Evolutionary conservation across 208 protist species (phyloP).

Genomic region (Trypanosoma theileri): DNA sequence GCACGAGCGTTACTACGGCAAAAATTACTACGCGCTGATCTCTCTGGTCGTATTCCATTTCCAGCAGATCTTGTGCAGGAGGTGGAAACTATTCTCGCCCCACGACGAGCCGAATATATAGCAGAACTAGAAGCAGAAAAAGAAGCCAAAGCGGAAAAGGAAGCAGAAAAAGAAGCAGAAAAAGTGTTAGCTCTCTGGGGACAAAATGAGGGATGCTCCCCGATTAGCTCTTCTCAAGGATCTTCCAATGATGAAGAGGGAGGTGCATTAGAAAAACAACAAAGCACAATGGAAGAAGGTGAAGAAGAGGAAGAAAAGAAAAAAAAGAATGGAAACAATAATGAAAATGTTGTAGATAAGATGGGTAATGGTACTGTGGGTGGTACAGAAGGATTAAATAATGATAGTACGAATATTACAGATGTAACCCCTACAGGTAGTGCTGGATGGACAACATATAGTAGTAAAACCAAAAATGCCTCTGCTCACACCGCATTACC

Average conservation of each 20-base stretch:
- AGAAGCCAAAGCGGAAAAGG: not conserved
- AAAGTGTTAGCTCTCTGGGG: not conserved
- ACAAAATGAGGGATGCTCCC: conserved; percentile 9
- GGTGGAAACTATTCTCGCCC: conserved; percentile 30
- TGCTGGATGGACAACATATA: no score
- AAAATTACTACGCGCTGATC: conserved; percentile 26
- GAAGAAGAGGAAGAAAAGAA: not conserved
- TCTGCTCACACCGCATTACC: no score
- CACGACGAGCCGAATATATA: conserved; percentile 34
- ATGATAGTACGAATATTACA: no score
- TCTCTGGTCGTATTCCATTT: conserved; percentile 40
- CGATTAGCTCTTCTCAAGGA: not conserved
- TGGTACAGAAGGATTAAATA: not conserved
- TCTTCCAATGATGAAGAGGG: not conserved
- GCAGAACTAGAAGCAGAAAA: conserved; percentile 24
- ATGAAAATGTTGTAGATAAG: not conserved
- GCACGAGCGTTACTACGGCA: conserved; percentile 31
- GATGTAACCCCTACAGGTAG: no score
- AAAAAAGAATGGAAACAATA: not conserved
- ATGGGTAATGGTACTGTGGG: not conserved
- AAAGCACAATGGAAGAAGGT: not conserved
- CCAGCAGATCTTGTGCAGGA: conserved; percentile 29
- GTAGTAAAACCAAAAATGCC: no score
- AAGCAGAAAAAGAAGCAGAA: not conserved
- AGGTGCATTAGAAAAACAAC: not conserved